phyloP scores from a whole-genome alignment of 2,329 filamentous ascomycete genomes.

The Verticillium nubilum region DNA sequence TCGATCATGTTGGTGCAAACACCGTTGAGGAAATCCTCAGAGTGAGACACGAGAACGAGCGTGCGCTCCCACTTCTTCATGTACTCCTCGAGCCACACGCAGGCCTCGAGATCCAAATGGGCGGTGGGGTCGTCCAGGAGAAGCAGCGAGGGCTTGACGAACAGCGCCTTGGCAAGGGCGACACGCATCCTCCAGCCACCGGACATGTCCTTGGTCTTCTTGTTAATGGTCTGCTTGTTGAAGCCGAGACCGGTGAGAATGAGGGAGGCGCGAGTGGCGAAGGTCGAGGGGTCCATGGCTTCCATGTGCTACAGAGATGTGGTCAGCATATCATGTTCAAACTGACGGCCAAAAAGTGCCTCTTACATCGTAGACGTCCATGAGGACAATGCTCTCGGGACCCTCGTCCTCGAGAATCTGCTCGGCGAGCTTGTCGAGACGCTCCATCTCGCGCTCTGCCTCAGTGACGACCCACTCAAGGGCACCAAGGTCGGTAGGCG shows the following conservation, averaged over 20 bases:
- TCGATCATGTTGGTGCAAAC: slow-evolving; percentile 99
- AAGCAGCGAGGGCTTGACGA: slow-evolving; percentile 94
- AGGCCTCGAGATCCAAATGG: slow-evolving; percentile 98
- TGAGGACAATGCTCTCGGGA: slow-evolving; percentile 81
- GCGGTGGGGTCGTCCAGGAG: slow-evolving; percentile 97
- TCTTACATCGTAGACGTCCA: slow-evolving; percentile 92
- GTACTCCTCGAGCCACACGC: slow-evolving; percentile 99
- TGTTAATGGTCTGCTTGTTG: slow-evolving; percentile 96
- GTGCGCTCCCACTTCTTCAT: slow-evolving; percentile 99
- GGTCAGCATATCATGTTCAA: slow-evolving; percentile 4
- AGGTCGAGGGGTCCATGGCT: slow-evolving; percentile 97
- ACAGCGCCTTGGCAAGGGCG: slow-evolving; percentile 91
- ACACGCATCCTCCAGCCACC: slow-evolving; percentile 99
- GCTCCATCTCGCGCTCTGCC: slow-evolving; percentile 86
- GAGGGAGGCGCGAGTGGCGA: slow-evolving; percentile 88
- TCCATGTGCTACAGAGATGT: slow-evolving; percentile 86
- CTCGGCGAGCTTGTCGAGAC: slow-evolving; percentile 84
- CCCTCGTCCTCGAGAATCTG: slow-evolving; percentile 87
- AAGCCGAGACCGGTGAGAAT: slow-evolving; percentile 98
- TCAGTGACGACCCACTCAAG: slow-evolving; percentile 96
- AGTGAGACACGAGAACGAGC: slow-evolving; percentile 93
- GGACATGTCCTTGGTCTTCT: slow-evolving; percentile 99
- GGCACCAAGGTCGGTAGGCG: slow-evolving; percentile 80
- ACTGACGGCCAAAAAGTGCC: background rate
- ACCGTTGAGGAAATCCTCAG: slow-evolving; percentile 98